Conservation (phyloP, 768 basidiomycete species). For the Suillus fuscotomentosus region DNA sequence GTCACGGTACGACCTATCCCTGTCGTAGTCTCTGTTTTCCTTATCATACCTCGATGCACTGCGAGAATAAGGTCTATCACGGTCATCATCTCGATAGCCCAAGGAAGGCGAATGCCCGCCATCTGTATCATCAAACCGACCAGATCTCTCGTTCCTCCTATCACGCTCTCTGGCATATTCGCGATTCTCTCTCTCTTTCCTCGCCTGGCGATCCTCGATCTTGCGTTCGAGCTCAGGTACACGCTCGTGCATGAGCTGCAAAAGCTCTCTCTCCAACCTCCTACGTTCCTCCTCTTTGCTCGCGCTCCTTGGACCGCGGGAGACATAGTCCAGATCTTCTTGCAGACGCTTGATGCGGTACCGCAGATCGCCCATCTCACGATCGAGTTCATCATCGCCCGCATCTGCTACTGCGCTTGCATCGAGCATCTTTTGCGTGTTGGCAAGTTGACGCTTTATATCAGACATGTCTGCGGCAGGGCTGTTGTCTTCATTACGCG, state of each 20-base stretch:
- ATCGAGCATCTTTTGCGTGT: conserved; percentile 80
- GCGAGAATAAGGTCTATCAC: conserved; percentile 55
- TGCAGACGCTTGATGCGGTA: conserved; percentile 84
- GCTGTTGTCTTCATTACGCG: conserved; percentile 63
- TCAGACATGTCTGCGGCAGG: conserved; percentile 73
- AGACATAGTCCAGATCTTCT: conserved; percentile 88
- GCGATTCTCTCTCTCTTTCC: conserved; percentile 73
- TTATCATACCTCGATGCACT: conserved; percentile 34
- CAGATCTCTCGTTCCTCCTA: conserved; percentile 77
- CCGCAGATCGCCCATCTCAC: conserved; percentile 83
- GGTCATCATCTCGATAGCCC: conserved; percentile 39
- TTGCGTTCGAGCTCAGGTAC: conserved; percentile 88
- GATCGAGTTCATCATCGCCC: conserved; percentile 89
- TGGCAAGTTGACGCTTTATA: conserved; percentile 80
- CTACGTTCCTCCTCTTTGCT: conserved; percentile 85
- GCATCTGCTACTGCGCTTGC: conserved; percentile 62
- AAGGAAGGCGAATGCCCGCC: conserved; percentile 29
- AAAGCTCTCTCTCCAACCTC: conserved; percentile 82
- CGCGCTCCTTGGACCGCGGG: conserved; percentile 66
- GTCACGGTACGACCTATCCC: conserved; percentile 27
- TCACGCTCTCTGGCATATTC: conserved; percentile 82
- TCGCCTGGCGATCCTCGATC: conserved; percentile 75
- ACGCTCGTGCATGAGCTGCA: conserved; percentile 84
- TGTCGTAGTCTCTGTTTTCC: conserved; percentile 38
- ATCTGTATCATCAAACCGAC: conserved; percentile 57